Percentiles rank a stretch among this genome's conserved stretches.
Conservation (phyloP, 2,329 filamentous ascomycete genomes). For the Colletotrichum sp. region DNA sequence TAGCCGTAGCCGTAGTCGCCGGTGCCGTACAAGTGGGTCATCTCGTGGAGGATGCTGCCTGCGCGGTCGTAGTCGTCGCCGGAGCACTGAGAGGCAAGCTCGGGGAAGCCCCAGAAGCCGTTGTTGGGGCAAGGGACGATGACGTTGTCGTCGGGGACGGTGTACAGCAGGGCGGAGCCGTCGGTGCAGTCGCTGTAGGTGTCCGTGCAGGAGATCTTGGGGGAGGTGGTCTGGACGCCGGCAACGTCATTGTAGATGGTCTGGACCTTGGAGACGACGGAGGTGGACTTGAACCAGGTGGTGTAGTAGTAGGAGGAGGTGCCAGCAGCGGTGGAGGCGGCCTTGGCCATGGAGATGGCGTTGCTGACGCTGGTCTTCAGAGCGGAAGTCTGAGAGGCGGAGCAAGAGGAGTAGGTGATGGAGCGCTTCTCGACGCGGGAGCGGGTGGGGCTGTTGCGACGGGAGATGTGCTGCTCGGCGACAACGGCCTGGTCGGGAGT, state of each 20-base stretch:
- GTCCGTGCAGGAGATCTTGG: slow-evolving; percentile 17
- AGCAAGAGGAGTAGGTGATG: slow-evolving; percentile 17
- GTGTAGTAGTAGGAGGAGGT: slow-evolving; percentile 5
- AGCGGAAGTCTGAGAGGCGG: neutral
- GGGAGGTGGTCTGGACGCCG: slow-evolving; percentile 10
- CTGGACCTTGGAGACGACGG: slow-evolving; percentile 3
- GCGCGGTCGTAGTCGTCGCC: slow-evolving; percentile 16
- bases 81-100: slow-evolving; percentile 1
- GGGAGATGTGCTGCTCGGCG: slow-evolving; percentile 12
- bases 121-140: slow-evolving; percentile 20
- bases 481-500: neutral
- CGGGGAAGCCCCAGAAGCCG: slow-evolving; percentile 18
- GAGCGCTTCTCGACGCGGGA: slow-evolving; percentile 17
- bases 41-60: slow-evolving; percentile 16
- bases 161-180: slow-evolving; percentile 16
- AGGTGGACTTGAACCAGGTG: slow-evolving; percentile 19
- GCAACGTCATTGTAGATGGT: slow-evolving; percentile 15
- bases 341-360: slow-evolving; percentile 17
- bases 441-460: neutral
- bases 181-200: slow-evolving; percentile 12
- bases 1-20: slow-evolving; percentile 11
- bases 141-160: slow-evolving; percentile 14
- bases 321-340: slow-evolving; percentile 7
- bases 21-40: slow-evolving; percentile 16
- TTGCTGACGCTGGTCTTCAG: slow-evolving; percentile 5